A percentile compares a stretch with the other conserved stretches of the same genome.
Evolutionary conservation across 1,284 basidiomycete genomes (phyloP).

Genomic region (Ustilago tritici): DNA sequence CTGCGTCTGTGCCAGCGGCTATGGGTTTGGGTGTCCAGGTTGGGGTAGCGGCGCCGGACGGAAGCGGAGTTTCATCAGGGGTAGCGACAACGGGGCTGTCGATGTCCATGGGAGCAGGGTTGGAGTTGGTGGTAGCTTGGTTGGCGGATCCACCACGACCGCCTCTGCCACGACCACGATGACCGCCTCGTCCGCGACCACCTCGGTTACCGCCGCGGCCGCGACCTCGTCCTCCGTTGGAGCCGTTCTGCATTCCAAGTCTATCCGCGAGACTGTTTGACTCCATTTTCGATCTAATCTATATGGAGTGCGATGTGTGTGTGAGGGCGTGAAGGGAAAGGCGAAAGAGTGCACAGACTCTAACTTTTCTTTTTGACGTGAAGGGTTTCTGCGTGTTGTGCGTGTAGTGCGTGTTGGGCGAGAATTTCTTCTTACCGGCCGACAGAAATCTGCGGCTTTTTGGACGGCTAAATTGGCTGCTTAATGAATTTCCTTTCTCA

Average conservation of each 20-base stretch:
- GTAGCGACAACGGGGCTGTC: slow-evolving; percentile 70
- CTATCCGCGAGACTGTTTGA: slow-evolving; percentile 31
- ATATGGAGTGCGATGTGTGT: slow-evolving; percentile 1
- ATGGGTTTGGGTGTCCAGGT: slow-evolving; percentile 32
- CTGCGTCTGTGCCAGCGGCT: slow-evolving; percentile 29
- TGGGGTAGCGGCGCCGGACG: slow-evolving; percentile 31
- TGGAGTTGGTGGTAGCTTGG: slow-evolving; percentile 5
- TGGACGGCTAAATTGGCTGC: slow-evolving; percentile 14
- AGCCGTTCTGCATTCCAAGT: slow-evolving; percentile 21
- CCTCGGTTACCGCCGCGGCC: slow-evolving; percentile 27
- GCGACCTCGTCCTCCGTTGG: slow-evolving; percentile 14
- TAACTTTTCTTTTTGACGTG: not conserved
- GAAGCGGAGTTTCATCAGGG: slow-evolving; percentile 37
- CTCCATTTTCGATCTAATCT: slow-evolving; percentile 21
- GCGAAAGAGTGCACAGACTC: slow-evolving; percentile 19
- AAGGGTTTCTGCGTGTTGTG: not conserved
- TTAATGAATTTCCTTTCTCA: not conserved
- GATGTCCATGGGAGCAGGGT: slow-evolving; percentile 72
- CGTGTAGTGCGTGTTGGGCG: not conserved
- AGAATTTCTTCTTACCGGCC: slow-evolving; percentile 47
- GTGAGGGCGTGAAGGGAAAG: not conserved
- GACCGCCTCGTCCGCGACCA: slow-evolving; percentile 21
- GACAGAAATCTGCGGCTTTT: slow-evolving; percentile 15
- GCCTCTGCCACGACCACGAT: slow-evolving; percentile 28
- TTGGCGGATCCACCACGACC: slow-evolving; percentile 45